Conservation (phyloP, 2,329 filamentous ascomycete species). For the Mycocentrospora acerina region DNA sequence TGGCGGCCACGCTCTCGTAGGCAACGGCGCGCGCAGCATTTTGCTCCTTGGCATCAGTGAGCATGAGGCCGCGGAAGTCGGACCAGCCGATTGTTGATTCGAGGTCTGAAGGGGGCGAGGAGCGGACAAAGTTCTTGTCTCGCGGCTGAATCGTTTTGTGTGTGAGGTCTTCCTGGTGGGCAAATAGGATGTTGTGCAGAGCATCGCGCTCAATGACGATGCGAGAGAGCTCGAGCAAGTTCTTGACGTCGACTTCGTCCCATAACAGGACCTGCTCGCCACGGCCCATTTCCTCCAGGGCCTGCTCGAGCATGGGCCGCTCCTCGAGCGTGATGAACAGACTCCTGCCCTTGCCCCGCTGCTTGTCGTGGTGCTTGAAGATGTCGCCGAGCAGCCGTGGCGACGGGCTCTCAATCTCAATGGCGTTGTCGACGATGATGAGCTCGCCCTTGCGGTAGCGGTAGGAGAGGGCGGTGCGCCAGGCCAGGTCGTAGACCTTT, state of each 20-base stretch:
- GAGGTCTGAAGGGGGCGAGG: slow-evolving; percentile 21
- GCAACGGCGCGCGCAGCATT: slow-evolving; percentile 22
- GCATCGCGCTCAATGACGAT: slow-evolving; percentile 84
- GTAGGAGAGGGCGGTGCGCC: slow-evolving; percentile 91
- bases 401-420: slow-evolving; percentile 68
- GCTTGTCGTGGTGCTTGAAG: slow-evolving; percentile 65
- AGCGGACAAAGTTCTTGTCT: slow-evolving; percentile 20
- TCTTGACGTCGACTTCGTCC: slow-evolving; percentile 92
- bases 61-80: slow-evolving; percentile 28
- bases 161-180: slow-evolving; percentile 32
- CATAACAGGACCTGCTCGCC: slow-evolving; percentile 68
- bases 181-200: slow-evolving; percentile 68
- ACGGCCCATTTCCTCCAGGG: slow-evolving; percentile 67
- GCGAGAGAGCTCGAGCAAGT: slow-evolving; percentile 80
- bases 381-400: slow-evolving; percentile 67
- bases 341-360: slow-evolving; percentile 28
- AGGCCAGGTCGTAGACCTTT: slow-evolving; percentile 95
- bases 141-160: slow-evolving; percentile 22
- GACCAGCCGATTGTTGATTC: slow-evolving; percentile 28
- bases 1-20: slow-evolving; percentile 28
- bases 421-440: slow-evolving; percentile 76
- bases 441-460: slow-evolving; percentile 85
- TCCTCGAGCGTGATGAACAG: slow-evolving; percentile 32
- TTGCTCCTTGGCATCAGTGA: slow-evolving; percentile 18
- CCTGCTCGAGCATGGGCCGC: slow-evolving; percentile 60